Percentiles rank a stretch among this genome's conserved stretches.
Evolutionary conservation across 495 filamentous ascomycete species (phyloP).

Genomic region (Daldinia concentrica): DNA sequence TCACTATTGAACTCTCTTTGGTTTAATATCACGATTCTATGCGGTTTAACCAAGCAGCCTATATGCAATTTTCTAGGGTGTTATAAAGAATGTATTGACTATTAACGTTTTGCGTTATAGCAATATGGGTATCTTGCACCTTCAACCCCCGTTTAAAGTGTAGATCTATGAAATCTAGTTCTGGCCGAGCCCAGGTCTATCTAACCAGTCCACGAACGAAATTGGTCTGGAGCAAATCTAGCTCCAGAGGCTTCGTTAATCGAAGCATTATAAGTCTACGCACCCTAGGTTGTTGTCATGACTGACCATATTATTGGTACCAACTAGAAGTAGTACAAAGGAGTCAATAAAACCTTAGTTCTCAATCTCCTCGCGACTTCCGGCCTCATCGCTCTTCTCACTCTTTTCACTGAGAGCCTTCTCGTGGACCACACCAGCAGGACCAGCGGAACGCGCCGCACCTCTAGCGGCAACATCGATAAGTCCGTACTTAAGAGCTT

Average conservation of each 20-base stretch:
- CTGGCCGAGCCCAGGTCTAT: constrained; percentile 5
- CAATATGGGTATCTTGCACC: background rate
- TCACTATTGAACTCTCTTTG: too few species aligned
- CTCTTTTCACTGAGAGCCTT: constrained; percentile 42
- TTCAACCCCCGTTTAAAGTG: background rate
- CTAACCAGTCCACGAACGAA: background rate
- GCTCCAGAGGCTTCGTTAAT: background rate
- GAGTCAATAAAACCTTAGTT: constrained; percentile 27
- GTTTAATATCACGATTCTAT: background rate
- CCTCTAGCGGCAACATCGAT: constrained; percentile 47
- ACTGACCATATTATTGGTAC: constrained; percentile 13
- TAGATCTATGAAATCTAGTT: constrained; percentile 4
- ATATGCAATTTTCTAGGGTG: background rate
- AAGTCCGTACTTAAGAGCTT: constrained; percentile 70
- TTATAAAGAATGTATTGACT: constrained; percentile 3
- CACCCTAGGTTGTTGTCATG: background rate
- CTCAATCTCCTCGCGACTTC: constrained; percentile 40
- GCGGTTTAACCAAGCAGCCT: too few species aligned
- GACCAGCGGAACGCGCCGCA: constrained; percentile 22
- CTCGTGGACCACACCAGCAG: constrained; percentile 36
- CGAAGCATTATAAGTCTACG: constrained; percentile 4
- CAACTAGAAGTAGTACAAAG: constrained; percentile 14
- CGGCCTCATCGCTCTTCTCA: constrained; percentile 38
- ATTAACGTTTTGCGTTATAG: constrained; percentile 1
- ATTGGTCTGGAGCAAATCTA: background rate